phyloP scores from a whole-genome alignment of 306 rosid genomes.

The Cicer yamashitae region DNA sequence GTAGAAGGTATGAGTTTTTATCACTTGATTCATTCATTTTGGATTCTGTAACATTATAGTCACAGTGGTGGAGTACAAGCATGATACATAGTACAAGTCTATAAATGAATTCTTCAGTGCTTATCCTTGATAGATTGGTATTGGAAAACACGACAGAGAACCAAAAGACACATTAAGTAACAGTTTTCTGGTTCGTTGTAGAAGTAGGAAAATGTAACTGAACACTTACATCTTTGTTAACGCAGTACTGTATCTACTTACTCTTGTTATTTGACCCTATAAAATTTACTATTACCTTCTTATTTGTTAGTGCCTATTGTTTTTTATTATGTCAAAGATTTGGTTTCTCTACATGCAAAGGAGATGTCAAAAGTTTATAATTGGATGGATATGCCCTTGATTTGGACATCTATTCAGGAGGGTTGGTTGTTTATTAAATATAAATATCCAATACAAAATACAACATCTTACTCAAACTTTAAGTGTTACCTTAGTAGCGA shows the following conservation, averaged over 20 bases:
- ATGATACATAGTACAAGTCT: background rate
- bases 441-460: background rate
- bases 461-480: background rate
- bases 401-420: background rate
- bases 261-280: constrained; percentile 1
- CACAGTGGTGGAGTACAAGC: background rate
- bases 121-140: background rate
- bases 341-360: constrained; percentile 24
- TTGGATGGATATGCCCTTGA: constrained; percentile 18
- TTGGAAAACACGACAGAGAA: background rate
- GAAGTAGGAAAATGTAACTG: constrained; percentile 19
- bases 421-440: background rate
- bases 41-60: background rate
- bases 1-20: constrained; percentile 55
- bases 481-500: background rate
- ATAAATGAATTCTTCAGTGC: background rate
- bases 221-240: background rate
- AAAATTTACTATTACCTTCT: background rate
- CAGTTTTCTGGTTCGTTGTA: background rate
- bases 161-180: background rate
- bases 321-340: constrained; percentile 9
- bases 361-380: constrained; percentile 6
- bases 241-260: background rate
- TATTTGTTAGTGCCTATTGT: background rate
- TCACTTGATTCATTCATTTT: constrained; percentile 24